Conservation (phyloP, 768 basidiomycete species). For the Auricularia sp. region DNA sequence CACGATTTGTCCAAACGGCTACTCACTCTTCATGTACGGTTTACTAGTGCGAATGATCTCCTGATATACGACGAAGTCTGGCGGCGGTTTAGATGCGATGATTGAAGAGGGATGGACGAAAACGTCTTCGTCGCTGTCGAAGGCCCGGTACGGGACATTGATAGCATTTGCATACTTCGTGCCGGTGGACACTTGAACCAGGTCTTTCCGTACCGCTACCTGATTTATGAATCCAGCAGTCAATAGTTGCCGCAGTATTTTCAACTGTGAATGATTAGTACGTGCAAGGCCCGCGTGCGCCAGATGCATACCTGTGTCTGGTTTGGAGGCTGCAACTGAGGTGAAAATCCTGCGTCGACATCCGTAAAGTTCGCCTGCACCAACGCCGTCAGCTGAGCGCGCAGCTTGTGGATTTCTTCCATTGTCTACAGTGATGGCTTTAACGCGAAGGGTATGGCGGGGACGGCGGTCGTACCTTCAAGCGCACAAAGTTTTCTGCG, state of each 20-base stretch:
- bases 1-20: background rate
- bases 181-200: conserved; percentile 50
- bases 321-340: conserved; percentile 64
- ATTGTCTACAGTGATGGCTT: conserved; percentile 54
- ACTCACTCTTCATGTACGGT: conserved; percentile 71
- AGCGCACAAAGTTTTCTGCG: conserved; percentile 76
- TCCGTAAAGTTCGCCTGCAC: conserved; percentile 70
- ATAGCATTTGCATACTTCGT: conserved; percentile 63
- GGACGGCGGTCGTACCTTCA: conserved; percentile 47
- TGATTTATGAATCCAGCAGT: conserved; percentile 91
- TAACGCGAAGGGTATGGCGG: background rate
- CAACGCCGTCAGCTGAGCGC: conserved; percentile 79
- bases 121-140: conserved; percentile 76
- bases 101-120: conserved; percentile 89
- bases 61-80: conserved; percentile 77
- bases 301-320: conserved; percentile 52
- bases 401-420: conserved; percentile 96
- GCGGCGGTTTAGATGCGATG: conserved; percentile 55
- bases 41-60: conserved; percentile 70
- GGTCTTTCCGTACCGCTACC: conserved; percentile 83
- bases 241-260: conserved; percentile 78
- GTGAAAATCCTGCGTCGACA: conserved; percentile 45
- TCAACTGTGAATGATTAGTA: conserved; percentile 43
- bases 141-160: conserved; percentile 72
- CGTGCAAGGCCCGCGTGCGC: background rate